Conservation (phyloP, 2,329 filamentous ascomycete species). For the Coniochaeta sp. region DNA sequence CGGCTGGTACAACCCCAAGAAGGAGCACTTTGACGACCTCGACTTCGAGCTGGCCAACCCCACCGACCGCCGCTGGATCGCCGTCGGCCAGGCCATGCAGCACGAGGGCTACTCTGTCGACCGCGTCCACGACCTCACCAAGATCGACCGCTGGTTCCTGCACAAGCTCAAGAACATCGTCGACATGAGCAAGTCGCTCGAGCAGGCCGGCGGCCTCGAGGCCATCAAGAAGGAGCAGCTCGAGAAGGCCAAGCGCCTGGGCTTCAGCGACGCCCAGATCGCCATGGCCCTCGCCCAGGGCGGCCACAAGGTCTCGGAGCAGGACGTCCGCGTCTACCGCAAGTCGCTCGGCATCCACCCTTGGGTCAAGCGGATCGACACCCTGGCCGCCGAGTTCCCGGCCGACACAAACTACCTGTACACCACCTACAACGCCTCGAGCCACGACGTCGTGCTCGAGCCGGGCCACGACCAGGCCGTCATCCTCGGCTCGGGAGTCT, state of each 20-base stretch:
- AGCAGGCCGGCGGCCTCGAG: slow-evolving; percentile 74
- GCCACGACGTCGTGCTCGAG: slow-evolving; percentile 89
- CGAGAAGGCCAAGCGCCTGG: slow-evolving; percentile 90
- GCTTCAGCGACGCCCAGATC: slow-evolving; percentile 96
- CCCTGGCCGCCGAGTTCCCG: slow-evolving; percentile 91
- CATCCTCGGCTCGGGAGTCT: slow-evolving; percentile 89
- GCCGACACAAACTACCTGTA: slow-evolving; percentile 94
- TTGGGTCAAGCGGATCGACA: slow-evolving; percentile 98
- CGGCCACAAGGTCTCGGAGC: slow-evolving; percentile 49
- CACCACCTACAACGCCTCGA: slow-evolving; percentile 93
- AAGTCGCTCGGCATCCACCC: slow-evolving; percentile 83
- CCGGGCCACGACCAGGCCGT: slow-evolving; percentile 69
- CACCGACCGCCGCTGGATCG: slow-evolving; percentile 93
- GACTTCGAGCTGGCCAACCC: slow-evolving; percentile 88
- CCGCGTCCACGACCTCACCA: slow-evolving; percentile 83
- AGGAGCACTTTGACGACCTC: slow-evolving; percentile 87
- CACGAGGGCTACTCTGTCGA: slow-evolving; percentile 95
- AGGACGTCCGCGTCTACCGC: slow-evolving; percentile 78
- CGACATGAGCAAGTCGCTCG: slow-evolving; percentile 77
- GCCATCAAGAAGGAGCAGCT: slow-evolving; percentile 84
- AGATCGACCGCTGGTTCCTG: slow-evolving; percentile 99
- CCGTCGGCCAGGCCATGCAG: slow-evolving; percentile 95
- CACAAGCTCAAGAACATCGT: slow-evolving; percentile 98
- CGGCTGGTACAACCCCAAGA: slow-evolving; percentile 65
- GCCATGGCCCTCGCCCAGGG: slow-evolving; percentile 48